These are phyloP conservation scores for Neurospora sp. DNA, from an alignment of 495 filamentous ascomycete genomes.

Conservation along the genomic window DNA sequence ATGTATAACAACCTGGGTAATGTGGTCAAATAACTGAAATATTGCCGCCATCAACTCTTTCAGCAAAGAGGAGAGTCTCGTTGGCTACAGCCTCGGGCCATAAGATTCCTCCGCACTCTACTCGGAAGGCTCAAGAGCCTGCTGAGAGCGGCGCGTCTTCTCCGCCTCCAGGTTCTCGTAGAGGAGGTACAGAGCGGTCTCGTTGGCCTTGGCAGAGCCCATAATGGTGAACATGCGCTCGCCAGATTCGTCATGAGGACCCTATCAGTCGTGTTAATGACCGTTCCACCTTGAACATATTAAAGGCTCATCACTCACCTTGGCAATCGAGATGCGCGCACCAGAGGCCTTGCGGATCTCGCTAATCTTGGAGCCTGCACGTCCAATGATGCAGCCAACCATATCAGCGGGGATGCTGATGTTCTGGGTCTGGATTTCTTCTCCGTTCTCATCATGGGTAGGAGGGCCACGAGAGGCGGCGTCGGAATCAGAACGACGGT, in stretches of 20 bases:
- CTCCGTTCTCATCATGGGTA: conserved; percentile 85
- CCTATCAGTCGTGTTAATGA: conserved; percentile 23
- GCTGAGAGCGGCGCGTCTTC: conserved; percentile 88
- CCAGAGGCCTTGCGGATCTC: conserved; percentile 95
- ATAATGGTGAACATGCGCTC: conserved; percentile 99
- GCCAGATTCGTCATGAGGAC: conserved; percentile 91
- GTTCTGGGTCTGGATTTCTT: conserved; percentile 97
- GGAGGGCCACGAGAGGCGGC: conserved; percentile 60
- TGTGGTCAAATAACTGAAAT: not conserved
- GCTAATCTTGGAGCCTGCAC: conserved; percentile 88
- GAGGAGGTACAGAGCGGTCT: conserved; percentile 88
- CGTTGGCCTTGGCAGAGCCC: conserved; percentile 81
- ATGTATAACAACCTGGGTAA: not conserved
- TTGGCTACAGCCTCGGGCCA: conserved; percentile 19
- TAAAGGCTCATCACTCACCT: conserved; percentile 33
- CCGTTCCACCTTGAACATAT: not conserved
- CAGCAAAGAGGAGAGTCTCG: conserved; percentile 9
- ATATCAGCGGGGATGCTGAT: conserved; percentile 99
- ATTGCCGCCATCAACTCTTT: not conserved
- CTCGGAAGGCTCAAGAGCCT: conserved; percentile 44
- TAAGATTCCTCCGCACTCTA: conserved; percentile 39
- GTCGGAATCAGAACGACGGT: conserved; percentile 76
- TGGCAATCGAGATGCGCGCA: conserved; percentile 95
- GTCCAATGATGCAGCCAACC: conserved; percentile 98
- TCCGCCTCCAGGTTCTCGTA: conserved; percentile 99